A percentile compares a stretch with the other conserved stretches of the same genome.
Conservation (phyloP, 768 basidiomycete genomes). For the Coprinopsis cinerea region DNA sequence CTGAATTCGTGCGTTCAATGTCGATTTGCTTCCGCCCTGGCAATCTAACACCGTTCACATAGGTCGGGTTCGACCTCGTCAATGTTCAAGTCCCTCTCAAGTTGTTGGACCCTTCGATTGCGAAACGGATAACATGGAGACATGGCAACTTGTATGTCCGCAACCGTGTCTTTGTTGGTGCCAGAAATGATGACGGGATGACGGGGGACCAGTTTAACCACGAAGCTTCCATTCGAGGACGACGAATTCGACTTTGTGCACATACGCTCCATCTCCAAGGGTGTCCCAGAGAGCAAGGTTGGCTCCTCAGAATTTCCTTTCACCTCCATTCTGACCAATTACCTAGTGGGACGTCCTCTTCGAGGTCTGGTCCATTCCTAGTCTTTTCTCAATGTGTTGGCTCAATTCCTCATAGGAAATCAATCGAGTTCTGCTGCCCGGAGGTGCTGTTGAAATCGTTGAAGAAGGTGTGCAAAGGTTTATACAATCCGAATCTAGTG, state of each 20-base stretch:
- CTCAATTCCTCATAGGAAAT: conserved; percentile 70
- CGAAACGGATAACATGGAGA: conserved; percentile 60
- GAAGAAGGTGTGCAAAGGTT: conserved; percentile 54
- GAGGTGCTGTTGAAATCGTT: conserved; percentile 63
- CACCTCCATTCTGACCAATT: conserved; percentile 8
- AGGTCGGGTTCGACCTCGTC: conserved; percentile 80
- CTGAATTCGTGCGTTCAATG: conserved; percentile 48
- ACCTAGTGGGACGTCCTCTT: conserved; percentile 64
- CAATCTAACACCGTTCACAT: neutral
- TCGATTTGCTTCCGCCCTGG: neutral
- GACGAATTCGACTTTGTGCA: conserved; percentile 83
- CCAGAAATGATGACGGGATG: conserved; percentile 2
- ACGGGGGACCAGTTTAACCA: conserved; percentile 62
- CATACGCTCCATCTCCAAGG: conserved; percentile 56
- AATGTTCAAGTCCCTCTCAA: conserved; percentile 62
- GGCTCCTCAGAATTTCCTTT: conserved; percentile 9
- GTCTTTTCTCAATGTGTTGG: neutral
- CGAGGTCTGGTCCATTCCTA: conserved; percentile 39
- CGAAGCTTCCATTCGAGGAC: conserved; percentile 73
- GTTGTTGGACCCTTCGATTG: conserved; percentile 44
- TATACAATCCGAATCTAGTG: neutral
- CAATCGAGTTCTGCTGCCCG: conserved; percentile 60
- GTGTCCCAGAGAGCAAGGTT: conserved; percentile 73
- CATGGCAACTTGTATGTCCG: conserved; percentile 68
- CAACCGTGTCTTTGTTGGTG: neutral